phyloP scores from a whole-genome alignment of 768 basidiomycete genomes.

The Tulasnella calospora region DNA sequence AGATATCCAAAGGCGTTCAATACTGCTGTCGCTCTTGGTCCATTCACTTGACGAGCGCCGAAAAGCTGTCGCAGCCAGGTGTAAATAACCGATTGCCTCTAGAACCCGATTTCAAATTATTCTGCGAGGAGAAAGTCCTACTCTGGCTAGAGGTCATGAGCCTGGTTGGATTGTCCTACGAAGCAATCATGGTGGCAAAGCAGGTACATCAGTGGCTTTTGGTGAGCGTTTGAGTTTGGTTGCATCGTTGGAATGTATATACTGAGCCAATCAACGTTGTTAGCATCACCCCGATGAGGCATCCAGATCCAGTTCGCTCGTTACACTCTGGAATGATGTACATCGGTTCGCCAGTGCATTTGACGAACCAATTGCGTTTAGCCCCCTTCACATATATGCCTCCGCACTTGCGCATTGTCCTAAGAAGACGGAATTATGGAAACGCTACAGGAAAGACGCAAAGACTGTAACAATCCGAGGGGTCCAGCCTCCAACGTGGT shows the following conservation, averaged over 20 bases:
- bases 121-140: not conserved
- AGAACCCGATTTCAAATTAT: not conserved
- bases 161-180: not conserved
- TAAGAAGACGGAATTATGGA: not conserved
- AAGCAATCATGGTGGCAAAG: not conserved
- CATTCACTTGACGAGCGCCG: not conserved
- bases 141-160: slow-evolving; percentile 4
- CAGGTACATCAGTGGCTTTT: not conserved
- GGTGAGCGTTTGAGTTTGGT: not conserved
- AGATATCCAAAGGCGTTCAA: not conserved
- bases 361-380: not conserved
- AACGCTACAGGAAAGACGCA: not conserved
- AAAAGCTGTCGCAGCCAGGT: not conserved
- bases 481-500: not conserved
- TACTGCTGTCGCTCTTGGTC: not conserved
- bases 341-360: not conserved
- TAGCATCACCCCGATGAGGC: not conserved
- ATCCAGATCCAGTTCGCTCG: not conserved
- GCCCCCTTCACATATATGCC: not conserved
- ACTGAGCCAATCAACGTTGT: not conserved
- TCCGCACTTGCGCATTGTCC: not conserved
- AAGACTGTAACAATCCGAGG: no score
- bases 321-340: not conserved
- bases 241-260: not conserved
- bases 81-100: not conserved